phyloP scores from a whole-genome alignment of 2,329 filamentous ascomycete genomes.

The Ophiognomonia clavigignenti-juglandacearum region DNA sequence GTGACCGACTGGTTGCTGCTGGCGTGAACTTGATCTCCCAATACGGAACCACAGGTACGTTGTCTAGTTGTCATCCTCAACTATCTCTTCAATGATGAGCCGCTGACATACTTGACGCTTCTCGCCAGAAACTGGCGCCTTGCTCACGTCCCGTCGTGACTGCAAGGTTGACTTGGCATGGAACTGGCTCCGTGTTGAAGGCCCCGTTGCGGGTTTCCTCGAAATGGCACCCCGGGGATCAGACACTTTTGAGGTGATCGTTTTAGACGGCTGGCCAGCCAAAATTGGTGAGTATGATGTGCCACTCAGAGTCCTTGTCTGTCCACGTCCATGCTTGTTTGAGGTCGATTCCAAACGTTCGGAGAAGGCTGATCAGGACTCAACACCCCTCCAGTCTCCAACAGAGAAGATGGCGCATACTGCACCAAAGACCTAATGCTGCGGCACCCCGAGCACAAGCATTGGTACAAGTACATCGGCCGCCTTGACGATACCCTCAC shows the following conservation, averaged over 20 bases:
- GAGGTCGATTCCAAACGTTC: neutral
- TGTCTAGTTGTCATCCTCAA: too few relatives aligned
- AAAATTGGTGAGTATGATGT: neutral
- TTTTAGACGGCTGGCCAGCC: neutral
- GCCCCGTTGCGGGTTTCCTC: neutral
- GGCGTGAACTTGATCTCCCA: neutral
- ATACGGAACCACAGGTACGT: neutral
- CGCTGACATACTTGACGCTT: neutral
- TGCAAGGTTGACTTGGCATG: neutral
- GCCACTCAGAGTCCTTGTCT: neutral
- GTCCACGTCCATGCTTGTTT: neutral
- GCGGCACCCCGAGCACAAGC: neutral
- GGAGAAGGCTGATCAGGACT: neutral
- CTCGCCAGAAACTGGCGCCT: neutral
- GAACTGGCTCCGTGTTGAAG: neutral
- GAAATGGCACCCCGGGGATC: neutral
- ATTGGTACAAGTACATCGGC: neutral
- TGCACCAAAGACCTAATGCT: neutral
- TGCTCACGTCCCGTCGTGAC: neutral
- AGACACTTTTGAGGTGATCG: neutral
- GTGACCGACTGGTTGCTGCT: neutral
- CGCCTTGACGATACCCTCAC: neutral
- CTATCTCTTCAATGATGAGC: neutral
- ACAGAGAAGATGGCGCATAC: neutral
- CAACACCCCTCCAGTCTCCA: neutral